phyloP scores from a whole-genome alignment of 1,284 basidiomycete genomes.

The Fomitiporia mediterranea region DNA sequence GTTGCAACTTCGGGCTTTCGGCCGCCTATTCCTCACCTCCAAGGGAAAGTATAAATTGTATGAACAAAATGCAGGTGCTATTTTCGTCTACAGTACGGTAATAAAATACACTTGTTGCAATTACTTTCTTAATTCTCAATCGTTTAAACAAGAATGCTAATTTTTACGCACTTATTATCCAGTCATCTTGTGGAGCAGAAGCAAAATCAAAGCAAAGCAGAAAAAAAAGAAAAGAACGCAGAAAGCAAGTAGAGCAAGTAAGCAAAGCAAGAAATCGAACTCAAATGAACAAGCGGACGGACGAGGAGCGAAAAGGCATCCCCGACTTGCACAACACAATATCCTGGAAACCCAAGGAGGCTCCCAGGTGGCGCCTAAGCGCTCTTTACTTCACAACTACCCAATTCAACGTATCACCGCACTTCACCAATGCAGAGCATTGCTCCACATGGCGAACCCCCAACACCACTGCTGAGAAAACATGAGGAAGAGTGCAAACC shows the following conservation, averaged over 20 bases:
- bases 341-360: background rate
- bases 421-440: no score
- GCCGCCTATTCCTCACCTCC: no score
- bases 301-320: background rate
- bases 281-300: background rate
- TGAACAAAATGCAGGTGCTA: no score
- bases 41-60: no score
- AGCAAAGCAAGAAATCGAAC: background rate
- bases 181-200: background rate
- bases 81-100: no score
- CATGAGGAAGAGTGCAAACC: background rate
- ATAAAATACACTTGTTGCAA: no score
- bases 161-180: background rate
- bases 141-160: no score
- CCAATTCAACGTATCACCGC: background rate
- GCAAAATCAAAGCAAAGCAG: background rate
- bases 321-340: no score
- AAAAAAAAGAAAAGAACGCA: background rate
- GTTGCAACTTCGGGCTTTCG: no score
- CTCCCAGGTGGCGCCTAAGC: conserved; percentile 13
- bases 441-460: background rate
- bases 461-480: background rate
- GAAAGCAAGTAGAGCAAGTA: background rate
- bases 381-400: conserved; percentile 14
- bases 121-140: no score